Evolutionary conservation across 257 asterid genomes (phyloP).

Genomic region (Lantana camara): DNA sequence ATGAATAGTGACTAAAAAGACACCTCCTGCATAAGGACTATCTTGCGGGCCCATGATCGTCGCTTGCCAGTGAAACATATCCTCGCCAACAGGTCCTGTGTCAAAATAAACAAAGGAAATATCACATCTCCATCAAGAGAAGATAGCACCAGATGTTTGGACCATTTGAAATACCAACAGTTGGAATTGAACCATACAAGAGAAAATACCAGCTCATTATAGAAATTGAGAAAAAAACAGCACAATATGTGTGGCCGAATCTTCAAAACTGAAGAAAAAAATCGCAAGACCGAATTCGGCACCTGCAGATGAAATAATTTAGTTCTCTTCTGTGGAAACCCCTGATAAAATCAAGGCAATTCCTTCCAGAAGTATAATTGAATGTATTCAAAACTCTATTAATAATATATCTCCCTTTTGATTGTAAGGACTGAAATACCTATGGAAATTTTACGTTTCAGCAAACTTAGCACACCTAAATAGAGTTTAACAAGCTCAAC

Average conservation of each 20-base stretch:
- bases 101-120: neutral
- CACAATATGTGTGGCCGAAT: neutral
- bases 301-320: neutral
- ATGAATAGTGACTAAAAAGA: conserved; percentile 48
- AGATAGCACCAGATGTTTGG: neutral
- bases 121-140: neutral
- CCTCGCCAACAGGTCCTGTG: conserved; percentile 57
- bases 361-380: neutral
- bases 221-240: neutral
- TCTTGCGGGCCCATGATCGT: conserved; percentile 57
- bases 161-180: neutral
- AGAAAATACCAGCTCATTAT: conserved; percentile 6
- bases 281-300: neutral
- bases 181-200: neutral
- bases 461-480: neutral
- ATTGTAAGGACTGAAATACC: no score
- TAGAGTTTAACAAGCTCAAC: neutral
- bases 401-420: no score
- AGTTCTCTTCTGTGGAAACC: neutral
- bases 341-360: neutral
- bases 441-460: no score
- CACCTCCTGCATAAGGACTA: conserved; percentile 54
- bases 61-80: conserved; percentile 57
- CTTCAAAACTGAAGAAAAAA: neutral
- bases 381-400: no score